Conservation (phyloP, 225 moss, liverwort and hornwort species). For the Sphagnum contortum region DNA sequence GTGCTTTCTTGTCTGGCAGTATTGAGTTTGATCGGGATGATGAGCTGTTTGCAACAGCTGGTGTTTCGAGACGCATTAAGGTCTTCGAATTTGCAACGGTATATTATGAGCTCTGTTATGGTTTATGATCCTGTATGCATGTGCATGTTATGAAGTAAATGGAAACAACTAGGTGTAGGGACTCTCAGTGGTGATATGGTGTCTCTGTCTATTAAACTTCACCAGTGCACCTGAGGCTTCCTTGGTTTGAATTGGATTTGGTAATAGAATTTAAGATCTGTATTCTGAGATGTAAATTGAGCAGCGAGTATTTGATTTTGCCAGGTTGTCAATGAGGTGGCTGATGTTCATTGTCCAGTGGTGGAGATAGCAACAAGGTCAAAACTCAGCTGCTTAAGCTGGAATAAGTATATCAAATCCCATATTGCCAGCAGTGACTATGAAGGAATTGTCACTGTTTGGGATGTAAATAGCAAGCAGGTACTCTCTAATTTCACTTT, state of each 20-base stretch:
- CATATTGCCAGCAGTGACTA: conserved; percentile 99
- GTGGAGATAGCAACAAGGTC: conserved; percentile 94
- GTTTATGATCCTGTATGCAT: no score
- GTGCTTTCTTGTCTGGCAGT: conserved; percentile 30
- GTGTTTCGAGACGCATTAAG: conserved; percentile 92
- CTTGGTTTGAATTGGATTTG: no score
- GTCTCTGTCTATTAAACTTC: no score
- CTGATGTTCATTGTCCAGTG: conserved; percentile 91
- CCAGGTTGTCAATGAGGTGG: conserved; percentile 96
- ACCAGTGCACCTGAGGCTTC: no score
- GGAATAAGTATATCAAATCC: conserved; percentile 93
- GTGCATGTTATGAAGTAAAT: no score
- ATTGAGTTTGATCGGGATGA: conserved; percentile 99
- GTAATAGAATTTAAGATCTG: no score
- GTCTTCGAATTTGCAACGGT: conserved; percentile 94
- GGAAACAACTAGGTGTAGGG: no score
- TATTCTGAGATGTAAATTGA: no score
- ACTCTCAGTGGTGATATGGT: no score
- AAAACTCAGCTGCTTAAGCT: conserved; percentile 88
- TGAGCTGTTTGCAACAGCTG: conserved; percentile 96
- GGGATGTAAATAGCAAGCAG: conserved; percentile 92
- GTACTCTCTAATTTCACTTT: conserved; percentile 18
- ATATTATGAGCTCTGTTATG: not conserved
- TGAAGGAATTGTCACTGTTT: conserved; percentile 95
- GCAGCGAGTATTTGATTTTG: no score